Percentiles rank a stretch among this genome's conserved stretches.
These are phyloP conservation scores for Uncinocarpus reesii DNA, from an alignment of 2,329 filamentous ascomycete genomes.

Conservation along the genomic window DNA sequence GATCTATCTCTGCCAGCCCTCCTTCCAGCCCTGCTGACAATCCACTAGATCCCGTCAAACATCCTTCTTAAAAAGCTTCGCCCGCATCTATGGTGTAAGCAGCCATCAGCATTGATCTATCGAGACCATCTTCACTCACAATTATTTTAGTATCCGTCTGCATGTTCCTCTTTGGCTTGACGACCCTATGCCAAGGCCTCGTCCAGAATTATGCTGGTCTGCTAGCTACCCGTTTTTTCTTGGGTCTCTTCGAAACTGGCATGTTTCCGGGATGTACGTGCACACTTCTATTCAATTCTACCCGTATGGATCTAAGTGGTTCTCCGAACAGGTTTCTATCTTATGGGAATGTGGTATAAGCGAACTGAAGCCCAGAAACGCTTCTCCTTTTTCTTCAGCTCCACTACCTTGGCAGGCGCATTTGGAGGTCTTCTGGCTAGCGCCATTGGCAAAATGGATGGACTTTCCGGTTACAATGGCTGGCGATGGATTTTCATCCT, in stretches of 20 bases:
- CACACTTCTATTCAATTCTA: conserved; percentile 9
- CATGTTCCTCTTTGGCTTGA: conserved; percentile 74
- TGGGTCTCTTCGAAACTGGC: conserved; percentile 65
- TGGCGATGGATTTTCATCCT: conserved; percentile 49
- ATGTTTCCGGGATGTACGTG: conserved; percentile 56
- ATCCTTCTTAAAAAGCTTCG: conserved; percentile 58
- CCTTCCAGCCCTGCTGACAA: not conserved
- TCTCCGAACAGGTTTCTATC: conserved; percentile 39
- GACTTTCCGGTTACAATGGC: conserved; percentile 46
- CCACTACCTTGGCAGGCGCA: conserved; percentile 50
- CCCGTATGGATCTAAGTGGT: not conserved
- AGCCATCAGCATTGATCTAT: not conserved
- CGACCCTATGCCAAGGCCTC: conserved; percentile 65
- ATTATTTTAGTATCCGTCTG: conserved; percentile 51
- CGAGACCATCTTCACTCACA: not conserved
- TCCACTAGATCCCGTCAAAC: conserved; percentile 58
- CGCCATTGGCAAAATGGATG: conserved; percentile 50
- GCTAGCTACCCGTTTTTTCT: conserved; percentile 71
- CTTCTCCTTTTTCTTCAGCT: conserved; percentile 88
- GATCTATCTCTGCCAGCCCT: conserved; percentile 41
- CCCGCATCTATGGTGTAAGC: conserved; percentile 55
- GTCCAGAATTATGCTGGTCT: conserved; percentile 68
- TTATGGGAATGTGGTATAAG: conserved; percentile 76
- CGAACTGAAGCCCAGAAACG: conserved; percentile 80
- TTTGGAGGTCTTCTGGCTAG: conserved; percentile 54